These are phyloP conservation scores for Phlegmacium glaucopus DNA, from an alignment of 768 basidiomycete species.

Conservation along the genomic window DNA sequence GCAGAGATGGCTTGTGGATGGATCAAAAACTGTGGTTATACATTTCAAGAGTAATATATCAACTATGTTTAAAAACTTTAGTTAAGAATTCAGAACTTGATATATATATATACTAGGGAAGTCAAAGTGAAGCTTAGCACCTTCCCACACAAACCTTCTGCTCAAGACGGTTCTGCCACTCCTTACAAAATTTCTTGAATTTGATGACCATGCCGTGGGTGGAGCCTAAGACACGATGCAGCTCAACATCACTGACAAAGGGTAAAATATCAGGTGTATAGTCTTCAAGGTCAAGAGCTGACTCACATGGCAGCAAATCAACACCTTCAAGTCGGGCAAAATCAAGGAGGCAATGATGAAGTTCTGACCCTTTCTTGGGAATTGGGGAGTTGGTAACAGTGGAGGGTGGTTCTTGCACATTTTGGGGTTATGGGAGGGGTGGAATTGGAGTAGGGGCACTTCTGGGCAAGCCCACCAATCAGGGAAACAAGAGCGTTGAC, in stretches of 20 bases:
- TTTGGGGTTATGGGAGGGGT: background rate
- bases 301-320: slow-evolving; percentile 2
- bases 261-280: slow-evolving; percentile 1
- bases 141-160: too few species aligned
- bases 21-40: slow-evolving; percentile 13
- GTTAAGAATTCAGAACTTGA: too few species aligned
- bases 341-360: slow-evolving; percentile 3
- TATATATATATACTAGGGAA: too few species aligned
- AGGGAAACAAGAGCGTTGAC: slow-evolving; percentile 1
- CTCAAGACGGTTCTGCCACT: background rate
- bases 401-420: background rate
- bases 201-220: slow-evolving; percentile 1
- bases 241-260: slow-evolving; percentile 1
- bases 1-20: slow-evolving; percentile 10
- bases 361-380: slow-evolving; percentile 3
- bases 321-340: slow-evolving; percentile 6
- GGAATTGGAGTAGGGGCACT: background rate
- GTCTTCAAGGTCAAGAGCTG: background rate
- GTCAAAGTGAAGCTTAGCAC: too few species aligned
- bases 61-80: too few species aligned
- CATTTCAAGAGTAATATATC: background rate
- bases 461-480: slow-evolving; percentile 2
- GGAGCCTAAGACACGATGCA: background rate
- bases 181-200: slow-evolving; percentile 8
- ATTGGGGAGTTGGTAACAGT: background rate